These are phyloP conservation scores for Lactarius indigo DNA, from an alignment of 768 basidiomycete genomes.

Conservation along the genomic window DNA sequence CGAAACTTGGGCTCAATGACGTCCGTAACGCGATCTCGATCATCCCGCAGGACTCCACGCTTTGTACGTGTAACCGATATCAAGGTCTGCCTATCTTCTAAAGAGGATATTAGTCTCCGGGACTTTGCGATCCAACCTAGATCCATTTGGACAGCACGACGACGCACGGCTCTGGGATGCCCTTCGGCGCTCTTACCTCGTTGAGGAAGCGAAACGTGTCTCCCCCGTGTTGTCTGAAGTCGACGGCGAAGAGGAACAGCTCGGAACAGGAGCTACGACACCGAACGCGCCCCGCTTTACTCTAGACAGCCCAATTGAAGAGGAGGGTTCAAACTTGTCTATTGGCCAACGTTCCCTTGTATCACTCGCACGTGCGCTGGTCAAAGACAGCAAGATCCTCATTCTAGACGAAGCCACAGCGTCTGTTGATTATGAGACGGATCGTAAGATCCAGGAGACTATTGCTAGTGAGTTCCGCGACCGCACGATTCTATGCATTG, in stretches of 20 bases:
- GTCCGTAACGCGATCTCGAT: conserved; percentile 67
- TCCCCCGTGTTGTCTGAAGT: conserved; percentile 30
- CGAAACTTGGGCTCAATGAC: conserved; percentile 77
- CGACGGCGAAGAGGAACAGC: conserved; percentile 39
- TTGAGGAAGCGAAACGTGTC: conserved; percentile 45
- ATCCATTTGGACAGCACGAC: conserved; percentile 80
- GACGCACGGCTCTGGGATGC: conserved; percentile 89
- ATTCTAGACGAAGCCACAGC: conserved; percentile 92
- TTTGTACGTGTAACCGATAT: conserved; percentile 40
- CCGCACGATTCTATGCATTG: conserved; percentile 83
- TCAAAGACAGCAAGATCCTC: conserved; percentile 79
- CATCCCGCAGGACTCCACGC: conserved; percentile 75
- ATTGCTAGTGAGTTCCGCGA: conserved; percentile 81
- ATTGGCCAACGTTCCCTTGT: conserved; percentile 81
- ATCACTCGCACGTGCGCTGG: conserved; percentile 83
- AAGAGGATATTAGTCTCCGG: conserved; percentile 55
- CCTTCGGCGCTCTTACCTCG: conserved; percentile 78
- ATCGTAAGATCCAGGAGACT: conserved; percentile 87
- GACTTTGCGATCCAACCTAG: conserved; percentile 81
- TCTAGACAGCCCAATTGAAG: conserved; percentile 79
- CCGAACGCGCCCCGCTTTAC: conserved; percentile 51
- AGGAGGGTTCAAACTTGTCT: conserved; percentile 81
- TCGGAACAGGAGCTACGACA: conserved; percentile 23
- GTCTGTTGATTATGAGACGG: conserved; percentile 86
- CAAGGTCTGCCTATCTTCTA: conserved; percentile 29